phyloP scores from a whole-genome alignment of 495 filamentous ascomycete genomes.

The Aspergillus affinis region DNA sequence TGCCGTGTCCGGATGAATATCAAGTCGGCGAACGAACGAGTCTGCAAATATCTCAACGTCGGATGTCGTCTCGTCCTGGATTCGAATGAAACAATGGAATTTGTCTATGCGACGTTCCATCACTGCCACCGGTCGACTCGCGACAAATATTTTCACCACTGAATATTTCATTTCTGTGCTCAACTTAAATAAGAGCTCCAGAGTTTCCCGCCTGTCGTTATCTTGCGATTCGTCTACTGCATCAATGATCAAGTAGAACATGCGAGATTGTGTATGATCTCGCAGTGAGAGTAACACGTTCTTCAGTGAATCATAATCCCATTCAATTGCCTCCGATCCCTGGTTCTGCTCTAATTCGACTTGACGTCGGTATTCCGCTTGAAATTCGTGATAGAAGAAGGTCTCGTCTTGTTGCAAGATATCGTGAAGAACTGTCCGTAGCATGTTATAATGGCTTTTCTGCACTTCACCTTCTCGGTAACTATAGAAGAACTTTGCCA shows the following conservation, averaged over 20 bases:
- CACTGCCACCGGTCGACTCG: conserved; percentile 5
- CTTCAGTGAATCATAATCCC: conserved; percentile 8
- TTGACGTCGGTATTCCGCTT: conserved; percentile 4
- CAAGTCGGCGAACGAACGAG: neutral
- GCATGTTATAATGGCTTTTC: conserved; percentile 14
- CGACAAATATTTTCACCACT: conserved; percentile 8
- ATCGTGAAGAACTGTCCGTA: conserved; percentile 10
- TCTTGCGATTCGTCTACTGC: conserved; percentile 12
- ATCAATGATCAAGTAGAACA: conserved; percentile 10
- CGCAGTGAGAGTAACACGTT: neutral
- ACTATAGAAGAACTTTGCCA: conserved; percentile 13
- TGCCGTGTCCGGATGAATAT: neutral
- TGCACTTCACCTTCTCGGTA: conserved; percentile 10
- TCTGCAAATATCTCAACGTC: conserved; percentile 2
- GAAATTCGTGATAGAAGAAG: conserved; percentile 12
- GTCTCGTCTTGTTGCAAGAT: conserved; percentile 6
- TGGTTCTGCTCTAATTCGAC: neutral
- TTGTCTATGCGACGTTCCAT: neutral
- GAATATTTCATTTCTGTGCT: neutral
- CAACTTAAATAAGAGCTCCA: neutral
- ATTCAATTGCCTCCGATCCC: neutral
- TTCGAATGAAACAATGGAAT: neutral
- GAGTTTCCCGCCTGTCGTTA: conserved; percentile 3
- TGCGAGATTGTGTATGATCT: neutral
- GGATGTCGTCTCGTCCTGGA: conserved; percentile 11